Percentiles rank a stretch among this genome's conserved stretches.
Evolutionary conservation across 805 yeast species (phyloP).

Genomic region (Saturnispora halmiae): DNA sequence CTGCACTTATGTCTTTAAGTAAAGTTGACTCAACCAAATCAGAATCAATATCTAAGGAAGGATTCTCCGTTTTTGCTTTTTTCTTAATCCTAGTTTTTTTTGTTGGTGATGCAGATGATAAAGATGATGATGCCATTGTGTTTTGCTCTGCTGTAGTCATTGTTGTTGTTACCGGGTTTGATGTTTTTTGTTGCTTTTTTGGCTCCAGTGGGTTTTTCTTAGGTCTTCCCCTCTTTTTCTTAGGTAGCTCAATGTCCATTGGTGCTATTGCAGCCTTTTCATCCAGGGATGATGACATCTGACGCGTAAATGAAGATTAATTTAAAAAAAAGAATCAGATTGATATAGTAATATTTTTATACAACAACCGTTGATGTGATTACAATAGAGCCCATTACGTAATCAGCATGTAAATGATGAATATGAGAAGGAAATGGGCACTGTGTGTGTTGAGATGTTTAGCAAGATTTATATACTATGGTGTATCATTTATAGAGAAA

Average conservation of each 20-base stretch:
- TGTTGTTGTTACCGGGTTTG: not conserved
- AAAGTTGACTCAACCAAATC: not conserved
- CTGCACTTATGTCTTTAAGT: not conserved
- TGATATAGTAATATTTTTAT: not conserved
- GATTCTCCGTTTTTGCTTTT: not conserved
- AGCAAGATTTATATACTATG: too few relatives aligned
- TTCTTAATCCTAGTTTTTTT: not conserved
- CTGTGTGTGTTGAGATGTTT: not conserved
- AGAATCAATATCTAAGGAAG: not conserved
- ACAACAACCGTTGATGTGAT: too few relatives aligned
- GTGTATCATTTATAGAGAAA: conserved; percentile 20
- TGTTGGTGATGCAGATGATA: too few relatives aligned
- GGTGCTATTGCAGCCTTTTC: conserved; percentile 1
- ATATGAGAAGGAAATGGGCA: too few relatives aligned
- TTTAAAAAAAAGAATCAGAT: not conserved
- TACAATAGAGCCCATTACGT: too few relatives aligned
- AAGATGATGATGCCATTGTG: too few relatives aligned
- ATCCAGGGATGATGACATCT: not conserved
- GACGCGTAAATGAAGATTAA: not conserved
- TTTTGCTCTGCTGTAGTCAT: not conserved
- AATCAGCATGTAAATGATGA: too few relatives aligned
- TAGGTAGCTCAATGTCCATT: not conserved
- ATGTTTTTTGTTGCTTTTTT: not conserved
- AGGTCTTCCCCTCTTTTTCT: conserved; percentile 7
- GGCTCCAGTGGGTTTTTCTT: not conserved